Percentiles rank a stretch among this genome's conserved stretches.
phyloP scores from a whole-genome alignment of 176 grass and related monocot genomes.

The Coix lacrymajobi region DNA sequence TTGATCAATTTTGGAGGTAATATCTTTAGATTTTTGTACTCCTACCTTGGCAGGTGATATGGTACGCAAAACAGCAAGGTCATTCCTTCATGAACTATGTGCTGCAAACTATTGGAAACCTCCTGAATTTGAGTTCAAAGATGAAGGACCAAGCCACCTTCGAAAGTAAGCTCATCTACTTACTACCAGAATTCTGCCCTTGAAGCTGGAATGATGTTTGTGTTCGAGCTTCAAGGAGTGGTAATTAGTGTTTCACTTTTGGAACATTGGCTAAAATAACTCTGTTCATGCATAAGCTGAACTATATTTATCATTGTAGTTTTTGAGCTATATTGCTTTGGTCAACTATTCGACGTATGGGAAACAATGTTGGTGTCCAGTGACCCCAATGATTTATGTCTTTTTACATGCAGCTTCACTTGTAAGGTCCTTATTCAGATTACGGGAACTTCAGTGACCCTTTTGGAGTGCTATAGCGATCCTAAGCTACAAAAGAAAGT shows the following conservation, averaged over 20 bases:
- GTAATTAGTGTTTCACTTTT: not conserved
- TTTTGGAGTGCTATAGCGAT: slow-evolving; percentile 62
- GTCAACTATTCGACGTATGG: not conserved
- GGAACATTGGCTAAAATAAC: not conserved
- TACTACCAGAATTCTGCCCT: not conserved
- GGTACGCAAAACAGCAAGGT: slow-evolving; percentile 59
- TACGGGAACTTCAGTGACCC: slow-evolving; percentile 26
- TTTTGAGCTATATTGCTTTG: not conserved
- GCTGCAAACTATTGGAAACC: slow-evolving; percentile 60
- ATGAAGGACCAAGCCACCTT: slow-evolving; percentile 72
- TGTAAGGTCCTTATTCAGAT: slow-evolving; percentile 64
- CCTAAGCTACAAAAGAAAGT: slow-evolving; percentile 65
- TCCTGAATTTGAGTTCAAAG: slow-evolving; percentile 66
- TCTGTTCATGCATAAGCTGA: not conserved
- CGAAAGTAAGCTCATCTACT: slow-evolving; percentile 48
- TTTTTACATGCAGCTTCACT: slow-evolving; percentile 58
- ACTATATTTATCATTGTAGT: not conserved
- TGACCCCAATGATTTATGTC: not conserved
- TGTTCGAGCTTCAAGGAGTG: not conserved
- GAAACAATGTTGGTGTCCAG: not conserved
- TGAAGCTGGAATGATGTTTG: not conserved
- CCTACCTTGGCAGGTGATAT: slow-evolving; percentile 37
- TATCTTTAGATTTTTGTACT: not conserved
- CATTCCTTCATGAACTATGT: slow-evolving; percentile 72
- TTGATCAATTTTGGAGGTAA: slow-evolving; percentile 9